Conservation (phyloP, 352 stramenopile species). For the Saprolegnia diclina region DNA sequence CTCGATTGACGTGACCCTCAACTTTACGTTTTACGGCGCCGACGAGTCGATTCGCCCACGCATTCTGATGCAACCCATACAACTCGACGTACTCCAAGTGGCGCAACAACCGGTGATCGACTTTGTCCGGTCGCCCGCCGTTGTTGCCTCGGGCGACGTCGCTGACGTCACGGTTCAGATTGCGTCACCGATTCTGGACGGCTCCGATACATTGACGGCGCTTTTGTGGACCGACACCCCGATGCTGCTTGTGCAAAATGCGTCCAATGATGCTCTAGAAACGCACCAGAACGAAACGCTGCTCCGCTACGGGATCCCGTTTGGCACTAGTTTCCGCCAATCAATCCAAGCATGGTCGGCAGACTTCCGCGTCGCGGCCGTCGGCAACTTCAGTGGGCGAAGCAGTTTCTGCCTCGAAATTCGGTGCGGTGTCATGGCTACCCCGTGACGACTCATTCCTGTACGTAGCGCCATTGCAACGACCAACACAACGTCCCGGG, state of each 20-base stretch:
- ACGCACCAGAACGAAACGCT: neutral
- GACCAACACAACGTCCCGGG: neutral
- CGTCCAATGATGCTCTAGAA: too few species aligned
- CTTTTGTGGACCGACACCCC: neutral
- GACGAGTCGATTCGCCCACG: neutral
- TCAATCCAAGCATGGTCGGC: neutral
- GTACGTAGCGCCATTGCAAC: neutral
- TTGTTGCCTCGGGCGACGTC: neutral
- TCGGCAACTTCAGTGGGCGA: too few species aligned
- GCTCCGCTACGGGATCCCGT: neutral
- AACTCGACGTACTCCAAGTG: neutral
- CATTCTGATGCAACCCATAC: neutral
- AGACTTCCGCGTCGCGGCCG: neutral
- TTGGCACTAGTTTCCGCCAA: neutral
- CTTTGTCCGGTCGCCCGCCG: neutral
- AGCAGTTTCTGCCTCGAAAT: neutral
- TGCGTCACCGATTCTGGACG: neutral
- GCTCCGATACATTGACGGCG: neutral
- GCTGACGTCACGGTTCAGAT: neutral
- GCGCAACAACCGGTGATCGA: neutral
- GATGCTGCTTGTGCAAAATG: neutral
- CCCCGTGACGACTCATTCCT: neutral
- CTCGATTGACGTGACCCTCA: neutral
- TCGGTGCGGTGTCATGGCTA: neutral
- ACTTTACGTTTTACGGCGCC: neutral